These are phyloP conservation scores for Calonectria montana DNA, from an alignment of 2,329 filamentous ascomycete species.

Conservation along the genomic window DNA sequence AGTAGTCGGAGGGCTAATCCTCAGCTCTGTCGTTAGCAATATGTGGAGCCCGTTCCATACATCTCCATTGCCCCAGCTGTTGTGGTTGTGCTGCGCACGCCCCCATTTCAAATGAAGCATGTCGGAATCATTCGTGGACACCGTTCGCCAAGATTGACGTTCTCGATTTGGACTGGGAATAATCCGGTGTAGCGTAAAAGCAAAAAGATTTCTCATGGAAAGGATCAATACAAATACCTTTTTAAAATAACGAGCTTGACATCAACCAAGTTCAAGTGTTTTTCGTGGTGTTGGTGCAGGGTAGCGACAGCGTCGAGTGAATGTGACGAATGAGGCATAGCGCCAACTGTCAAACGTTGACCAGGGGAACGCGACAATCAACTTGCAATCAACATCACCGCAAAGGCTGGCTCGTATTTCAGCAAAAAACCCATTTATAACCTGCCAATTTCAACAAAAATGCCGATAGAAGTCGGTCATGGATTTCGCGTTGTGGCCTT, in stretches of 20 bases:
- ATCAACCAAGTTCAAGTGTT: background rate
- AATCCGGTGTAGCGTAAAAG: too few species aligned
- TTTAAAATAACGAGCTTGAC: background rate
- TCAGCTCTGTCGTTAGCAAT: too few species aligned
- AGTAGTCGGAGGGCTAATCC: too few species aligned
- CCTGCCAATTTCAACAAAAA: background rate
- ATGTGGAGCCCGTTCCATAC: too few species aligned
- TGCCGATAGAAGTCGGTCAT: background rate
- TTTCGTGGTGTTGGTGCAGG: background rate
- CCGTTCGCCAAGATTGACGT: too few species aligned
- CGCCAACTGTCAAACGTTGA: background rate
- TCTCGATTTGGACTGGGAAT: too few species aligned
- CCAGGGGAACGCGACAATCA: background rate
- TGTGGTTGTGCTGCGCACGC: too few species aligned
- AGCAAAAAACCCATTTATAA: background rate
- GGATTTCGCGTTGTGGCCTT: slow-evolving; percentile 1
- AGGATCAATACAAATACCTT: background rate
- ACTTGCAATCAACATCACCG: background rate
- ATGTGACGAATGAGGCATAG: background rate
- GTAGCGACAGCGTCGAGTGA: background rate
- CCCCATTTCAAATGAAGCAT: too few species aligned
- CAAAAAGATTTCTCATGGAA: background rate
- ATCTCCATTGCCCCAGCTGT: too few species aligned
- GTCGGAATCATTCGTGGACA: too few species aligned
- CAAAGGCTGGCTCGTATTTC: background rate